Evolutionary conservation across 768 basidiomycete species (phyloP).

Genomic region (Peribolospora baueri): DNA sequence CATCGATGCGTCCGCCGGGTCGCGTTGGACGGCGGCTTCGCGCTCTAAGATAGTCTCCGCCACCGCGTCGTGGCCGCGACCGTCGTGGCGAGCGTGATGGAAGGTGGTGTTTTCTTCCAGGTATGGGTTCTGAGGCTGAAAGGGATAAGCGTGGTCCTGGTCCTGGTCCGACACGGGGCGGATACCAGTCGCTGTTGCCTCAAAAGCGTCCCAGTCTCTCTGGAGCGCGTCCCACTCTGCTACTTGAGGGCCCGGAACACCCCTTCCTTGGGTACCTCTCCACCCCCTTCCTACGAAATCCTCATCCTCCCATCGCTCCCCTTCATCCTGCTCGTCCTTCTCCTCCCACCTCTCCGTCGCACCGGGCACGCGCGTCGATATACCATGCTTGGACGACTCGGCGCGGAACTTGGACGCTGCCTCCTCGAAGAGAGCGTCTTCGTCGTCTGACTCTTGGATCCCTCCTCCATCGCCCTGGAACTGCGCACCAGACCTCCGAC

Average conservation of each 20-base stretch:
- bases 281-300: constrained; percentile 1
- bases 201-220: constrained; percentile 54
- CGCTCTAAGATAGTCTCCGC: constrained; percentile 36
- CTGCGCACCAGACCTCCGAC: background rate
- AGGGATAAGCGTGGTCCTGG: constrained; percentile 30
- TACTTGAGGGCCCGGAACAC: constrained; percentile 9
- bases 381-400: background rate
- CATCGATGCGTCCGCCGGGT: constrained; percentile 40
- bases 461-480: constrained; percentile 15
- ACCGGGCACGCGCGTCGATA: constrained; percentile 9
- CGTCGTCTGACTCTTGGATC: constrained; percentile 3
- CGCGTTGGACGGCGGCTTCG: constrained; percentile 65
- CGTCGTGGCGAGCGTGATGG: background rate
- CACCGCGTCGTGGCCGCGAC: constrained; percentile 6
- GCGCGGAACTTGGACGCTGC: background rate
- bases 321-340: constrained; percentile 4
- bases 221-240: constrained; percentile 44
- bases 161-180: constrained; percentile 22
- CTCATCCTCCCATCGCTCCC: constrained; percentile 6
- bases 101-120: constrained; percentile 21
- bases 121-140: constrained; percentile 59
- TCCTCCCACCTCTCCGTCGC: constrained; percentile 14
- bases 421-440: background rate
- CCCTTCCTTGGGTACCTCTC: background rate
- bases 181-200: constrained; percentile 45